Percentiles rank a stretch among this genome's conserved stretches.
Evolutionary conservation across 345 rosid species (phyloP).

Genomic region (Ailanthus altissimus): DNA sequence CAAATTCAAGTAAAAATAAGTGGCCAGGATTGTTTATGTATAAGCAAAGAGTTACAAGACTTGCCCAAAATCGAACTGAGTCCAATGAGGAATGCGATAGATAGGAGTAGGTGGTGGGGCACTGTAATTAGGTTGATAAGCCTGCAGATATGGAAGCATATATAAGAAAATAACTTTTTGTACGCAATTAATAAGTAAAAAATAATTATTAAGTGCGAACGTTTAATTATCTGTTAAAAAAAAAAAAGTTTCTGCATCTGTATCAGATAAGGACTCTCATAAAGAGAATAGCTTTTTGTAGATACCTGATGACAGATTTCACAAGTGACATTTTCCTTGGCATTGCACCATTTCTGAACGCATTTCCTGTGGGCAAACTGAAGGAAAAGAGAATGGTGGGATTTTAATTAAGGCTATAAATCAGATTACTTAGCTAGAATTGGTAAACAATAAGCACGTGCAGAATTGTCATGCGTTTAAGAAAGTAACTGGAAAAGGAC

Average conservation of each 20-base stretch:
- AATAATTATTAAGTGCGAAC: too few relatives aligned
- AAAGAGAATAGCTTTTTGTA: not conserved
- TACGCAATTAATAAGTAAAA: too few relatives aligned
- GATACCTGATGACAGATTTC: slow-evolving; percentile 50
- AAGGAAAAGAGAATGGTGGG: not conserved
- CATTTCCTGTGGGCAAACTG: slow-evolving; percentile 61
- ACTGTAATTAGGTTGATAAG: slow-evolving; percentile 10
- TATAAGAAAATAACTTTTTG: not conserved
- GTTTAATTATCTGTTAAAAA: too few relatives aligned
- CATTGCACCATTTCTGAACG: slow-evolving; percentile 56
- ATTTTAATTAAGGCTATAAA: too few relatives aligned
- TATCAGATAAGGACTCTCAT: too few relatives aligned
- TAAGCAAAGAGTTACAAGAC: too few relatives aligned
- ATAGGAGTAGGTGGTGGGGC: slow-evolving; percentile 13
- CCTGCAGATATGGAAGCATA: not conserved
- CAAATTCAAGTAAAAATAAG: too few relatives aligned
- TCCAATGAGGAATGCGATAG: too few relatives aligned
- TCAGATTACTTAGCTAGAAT: too few relatives aligned
- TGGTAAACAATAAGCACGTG: not conserved
- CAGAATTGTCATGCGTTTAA: not conserved
- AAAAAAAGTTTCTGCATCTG: too few relatives aligned
- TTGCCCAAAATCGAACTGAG: not conserved
- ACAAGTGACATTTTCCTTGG: slow-evolving; percentile 43
- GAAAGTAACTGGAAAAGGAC: not conserved
- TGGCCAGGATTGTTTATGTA: too few relatives aligned